Evolutionary conservation across 352 stramenopile genomes (phyloP).

Genomic region (Globisporangium alternatum): DNA sequence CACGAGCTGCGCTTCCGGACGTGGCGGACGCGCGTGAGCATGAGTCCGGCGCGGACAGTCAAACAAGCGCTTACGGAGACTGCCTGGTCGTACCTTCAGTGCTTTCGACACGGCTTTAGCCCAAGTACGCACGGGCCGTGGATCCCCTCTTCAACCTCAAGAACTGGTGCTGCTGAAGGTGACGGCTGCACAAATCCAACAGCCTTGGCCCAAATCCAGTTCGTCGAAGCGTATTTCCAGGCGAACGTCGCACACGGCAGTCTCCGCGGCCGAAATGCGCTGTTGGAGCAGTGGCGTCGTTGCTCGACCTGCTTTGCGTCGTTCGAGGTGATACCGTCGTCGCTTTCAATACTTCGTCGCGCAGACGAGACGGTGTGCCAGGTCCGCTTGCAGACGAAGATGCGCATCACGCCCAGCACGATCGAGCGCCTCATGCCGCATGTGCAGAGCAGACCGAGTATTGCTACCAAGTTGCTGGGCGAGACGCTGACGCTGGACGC

Average conservation of each 20-base stretch:
- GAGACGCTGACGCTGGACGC: background rate
- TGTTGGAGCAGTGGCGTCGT: conserved; percentile 28
- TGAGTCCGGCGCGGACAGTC: background rate
- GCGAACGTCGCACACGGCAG: conserved; percentile 16
- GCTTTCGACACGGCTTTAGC: conserved; percentile 23
- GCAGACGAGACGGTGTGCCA: conserved; percentile 7
- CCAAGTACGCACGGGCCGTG: background rate
- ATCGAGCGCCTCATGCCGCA: conserved; percentile 15
- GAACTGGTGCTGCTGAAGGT: conserved; percentile 13
- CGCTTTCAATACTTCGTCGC: conserved; percentile 10
- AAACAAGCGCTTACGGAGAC: background rate
- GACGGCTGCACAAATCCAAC: background rate
- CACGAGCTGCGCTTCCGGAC: conserved; percentile 8
- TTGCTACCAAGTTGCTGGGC: background rate
- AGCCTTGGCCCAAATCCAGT: conserved; percentile 20
- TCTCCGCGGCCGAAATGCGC: conserved; percentile 19
- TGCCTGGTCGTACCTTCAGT: conserved; percentile 17
- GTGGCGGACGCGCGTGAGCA: conserved; percentile 3
- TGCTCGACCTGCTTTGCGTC: conserved; percentile 21
- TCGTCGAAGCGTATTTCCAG: conserved; percentile 20
- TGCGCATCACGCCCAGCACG: conserved; percentile 16
- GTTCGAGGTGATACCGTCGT: conserved; percentile 13
- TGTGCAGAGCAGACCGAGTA: conserved; percentile 8
- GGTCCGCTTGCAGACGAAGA: conserved; percentile 9
- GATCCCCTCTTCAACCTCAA: background rate